Evolutionary conservation across 2,329 filamentous ascomycete species (phyloP).

Genomic region (Tolypocladium ophioglossoides): DNA sequence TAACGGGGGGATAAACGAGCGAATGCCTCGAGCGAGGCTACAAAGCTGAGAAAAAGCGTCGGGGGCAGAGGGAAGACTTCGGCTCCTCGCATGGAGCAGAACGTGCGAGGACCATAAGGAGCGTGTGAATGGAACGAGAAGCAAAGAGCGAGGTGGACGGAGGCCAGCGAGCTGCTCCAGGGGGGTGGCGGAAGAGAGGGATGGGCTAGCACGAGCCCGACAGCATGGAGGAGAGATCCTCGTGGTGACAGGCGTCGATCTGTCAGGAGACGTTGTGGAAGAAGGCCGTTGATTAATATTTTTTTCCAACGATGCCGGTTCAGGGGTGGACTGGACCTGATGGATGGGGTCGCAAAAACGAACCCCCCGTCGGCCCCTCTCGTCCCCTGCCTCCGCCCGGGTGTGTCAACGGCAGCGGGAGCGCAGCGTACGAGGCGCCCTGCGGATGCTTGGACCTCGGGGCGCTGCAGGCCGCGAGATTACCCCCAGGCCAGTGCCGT

Average conservation of each 20-base stretch:
- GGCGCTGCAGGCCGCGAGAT: no score
- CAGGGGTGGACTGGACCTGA: slow-evolving; percentile 17
- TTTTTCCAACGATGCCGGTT: slow-evolving; percentile 7
- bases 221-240: background rate
- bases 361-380: background rate
- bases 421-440: background rate
- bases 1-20: slow-evolving; percentile 3
- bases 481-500: no score
- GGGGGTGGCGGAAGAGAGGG: background rate
- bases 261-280: slow-evolving; percentile 6
- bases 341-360: background rate
- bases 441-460: background rate
- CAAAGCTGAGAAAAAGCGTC: background rate
- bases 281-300: slow-evolving; percentile 9
- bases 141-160: background rate
- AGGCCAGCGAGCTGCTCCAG: background rate
- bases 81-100: slow-evolving; percentile 6
- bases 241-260: slow-evolving; percentile 3
- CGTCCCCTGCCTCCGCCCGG: background rate
- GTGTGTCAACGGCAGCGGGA: background rate
- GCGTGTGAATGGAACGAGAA: background rate
- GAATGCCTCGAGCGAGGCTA: slow-evolving; percentile 4
- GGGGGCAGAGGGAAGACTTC: background rate
- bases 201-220: background rate
- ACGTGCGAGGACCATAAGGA: slow-evolving; percentile 3